These are phyloP conservation scores for Trebouxia gelatinosa DNA, from an alignment of 163 green algal species.

Conservation along the genomic window DNA sequence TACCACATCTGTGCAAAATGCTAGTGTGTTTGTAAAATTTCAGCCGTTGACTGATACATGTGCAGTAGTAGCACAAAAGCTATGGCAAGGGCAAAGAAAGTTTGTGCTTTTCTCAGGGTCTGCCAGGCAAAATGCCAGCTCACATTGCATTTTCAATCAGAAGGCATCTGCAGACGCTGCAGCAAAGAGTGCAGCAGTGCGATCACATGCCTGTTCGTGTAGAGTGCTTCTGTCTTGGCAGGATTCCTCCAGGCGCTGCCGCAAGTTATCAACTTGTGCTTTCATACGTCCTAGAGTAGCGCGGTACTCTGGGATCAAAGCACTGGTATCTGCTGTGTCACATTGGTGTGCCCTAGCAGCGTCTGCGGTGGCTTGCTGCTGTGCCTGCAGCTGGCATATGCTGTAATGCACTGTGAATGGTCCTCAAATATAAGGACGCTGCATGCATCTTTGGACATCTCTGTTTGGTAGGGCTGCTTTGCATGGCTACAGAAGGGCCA, in stretches of 20 bases:
- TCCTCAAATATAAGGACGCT: background rate
- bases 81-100: too few species aligned
- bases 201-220: background rate
- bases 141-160: too few species aligned
- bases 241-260: background rate
- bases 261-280: constrained; percentile 22
- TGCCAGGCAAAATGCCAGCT: too few species aligned
- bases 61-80: too few species aligned
- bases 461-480: background rate
- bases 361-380: too few species aligned
- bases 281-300: constrained; percentile 27
- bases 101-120: too few species aligned
- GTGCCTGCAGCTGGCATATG: background rate
- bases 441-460: background rate
- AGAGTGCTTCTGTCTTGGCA: background rate
- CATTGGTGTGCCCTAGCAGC: background rate
- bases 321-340: background rate
- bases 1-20: too few species aligned
- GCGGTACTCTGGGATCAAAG: constrained; percentile 28
- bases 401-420: background rate
- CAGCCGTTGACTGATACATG: too few species aligned
- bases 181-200: background rate
- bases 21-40: too few species aligned
- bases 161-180: background rate
- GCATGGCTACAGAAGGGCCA: background rate